Evolutionary conservation across 805 yeast species (phyloP), one percentile per base, ranked within the genome.

Genomic region (Ascoidea rubescens): DNA sequence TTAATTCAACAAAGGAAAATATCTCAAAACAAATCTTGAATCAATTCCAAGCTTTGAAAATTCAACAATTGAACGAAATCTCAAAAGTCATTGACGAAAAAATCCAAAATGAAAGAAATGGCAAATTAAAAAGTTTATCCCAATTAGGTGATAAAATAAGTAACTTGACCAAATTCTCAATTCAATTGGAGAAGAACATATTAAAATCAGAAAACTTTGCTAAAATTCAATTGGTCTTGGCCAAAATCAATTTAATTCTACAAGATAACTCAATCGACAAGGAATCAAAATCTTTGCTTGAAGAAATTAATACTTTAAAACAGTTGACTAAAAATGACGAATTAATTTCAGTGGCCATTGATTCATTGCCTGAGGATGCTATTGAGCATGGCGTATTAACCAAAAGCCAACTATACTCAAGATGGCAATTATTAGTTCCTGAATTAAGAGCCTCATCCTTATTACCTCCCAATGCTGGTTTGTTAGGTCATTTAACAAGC

Each of bases 381-480:
- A 64, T 71, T 50, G 58, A 69, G 45, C 59, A 64, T 31, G 86
- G 95, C 45, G 79, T 91, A 31, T 72, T 90, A 57, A 80, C 95
- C 12, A 80, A 78, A 56, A 77, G 88, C 31, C 96, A 89, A 68
- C 73, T 89, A 48, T 75, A 84, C 55, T 73, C 85, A 46, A 80
- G 95, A 61, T 87, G 96, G 87, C 78, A 80, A 57, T 70, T 82
- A 51, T 74, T 93, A 54, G 82, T 77, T 28, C 93, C 95, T 14
- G 96, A 91, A 69, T 78, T 93, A 63, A 82, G 96, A 67, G 79
- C 88, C 33, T 90, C 95, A 5, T 81, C 96, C 4, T 71, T 93
- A 59, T 77, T 90, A 56, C 97, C 98, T 52, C 95, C 95, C 59
- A 87, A 91, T 62, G 96, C 99, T 31, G 99, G 99, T 62, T 77